Conservation (phyloP, 495 filamentous ascomycete genomes). For the Trichoderma gamsii region DNA sequence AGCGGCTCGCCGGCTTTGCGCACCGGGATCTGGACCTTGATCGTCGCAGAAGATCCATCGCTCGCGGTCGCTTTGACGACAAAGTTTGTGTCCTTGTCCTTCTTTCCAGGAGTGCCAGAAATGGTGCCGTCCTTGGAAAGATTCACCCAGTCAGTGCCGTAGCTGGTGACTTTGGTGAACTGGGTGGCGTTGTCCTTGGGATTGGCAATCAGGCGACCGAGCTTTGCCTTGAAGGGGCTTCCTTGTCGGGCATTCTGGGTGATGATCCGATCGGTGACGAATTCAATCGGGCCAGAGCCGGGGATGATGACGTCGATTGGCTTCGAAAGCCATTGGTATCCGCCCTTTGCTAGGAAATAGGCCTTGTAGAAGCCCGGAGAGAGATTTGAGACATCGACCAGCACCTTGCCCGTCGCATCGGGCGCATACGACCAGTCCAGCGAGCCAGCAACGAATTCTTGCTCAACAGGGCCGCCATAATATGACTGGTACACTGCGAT, state of each 20-base stretch:
- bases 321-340: constrained; percentile 12
- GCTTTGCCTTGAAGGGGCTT: neutral
- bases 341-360: constrained; percentile 10
- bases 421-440: constrained; percentile 7
- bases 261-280: constrained; percentile 3
- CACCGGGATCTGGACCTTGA: constrained; percentile 1
- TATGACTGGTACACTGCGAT: neutral
- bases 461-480: neutral
- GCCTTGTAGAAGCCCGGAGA: neutral
- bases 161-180: neutral
- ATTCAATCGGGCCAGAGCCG: neutral
- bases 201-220: neutral
- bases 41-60: neutral
- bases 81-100: constrained; percentile 6
- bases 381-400: constrained; percentile 3
- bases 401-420: neutral
- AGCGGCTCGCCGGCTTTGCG: neutral
- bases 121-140: constrained; percentile 8
- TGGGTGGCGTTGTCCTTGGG: neutral
- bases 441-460: neutral
- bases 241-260: constrained; percentile 11
- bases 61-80: constrained; percentile 9
- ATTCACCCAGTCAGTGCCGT: constrained; percentile 6
- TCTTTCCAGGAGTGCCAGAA: neutral
- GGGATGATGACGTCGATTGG: neutral